Percentiles rank a stretch among this genome's conserved stretches.
Evolutionary conservation across 768 basidiomycete genomes (phyloP).

Genomic region (Leccinum ochraceum): DNA sequence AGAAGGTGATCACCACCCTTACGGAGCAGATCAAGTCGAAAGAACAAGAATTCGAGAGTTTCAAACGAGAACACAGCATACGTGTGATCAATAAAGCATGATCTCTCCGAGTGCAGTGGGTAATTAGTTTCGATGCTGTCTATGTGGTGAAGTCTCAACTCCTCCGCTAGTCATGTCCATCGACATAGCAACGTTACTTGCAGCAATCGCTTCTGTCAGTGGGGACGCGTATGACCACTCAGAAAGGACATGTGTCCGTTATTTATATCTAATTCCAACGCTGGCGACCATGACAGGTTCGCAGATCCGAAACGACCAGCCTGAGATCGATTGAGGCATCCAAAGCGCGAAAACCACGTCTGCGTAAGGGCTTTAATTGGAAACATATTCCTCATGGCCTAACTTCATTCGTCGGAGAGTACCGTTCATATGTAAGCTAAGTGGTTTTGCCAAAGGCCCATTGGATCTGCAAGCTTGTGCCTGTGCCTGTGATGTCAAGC

Average conservation of each 20-base stretch:
- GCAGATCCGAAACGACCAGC: neutral
- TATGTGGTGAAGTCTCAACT: constrained; percentile 3
- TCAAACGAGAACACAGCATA: constrained; percentile 78
- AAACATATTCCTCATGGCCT: neutral
- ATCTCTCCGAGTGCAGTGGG: constrained; percentile 9
- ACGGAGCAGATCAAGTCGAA: constrained; percentile 87
- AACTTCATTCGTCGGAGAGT: neutral
- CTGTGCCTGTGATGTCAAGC: constrained; percentile 12
- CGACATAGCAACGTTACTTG: neutral
- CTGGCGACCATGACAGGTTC: neutral
- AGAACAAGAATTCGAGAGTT: constrained; percentile 79
- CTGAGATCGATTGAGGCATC: neutral
- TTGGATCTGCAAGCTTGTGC: neutral
- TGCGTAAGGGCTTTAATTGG: neutral
- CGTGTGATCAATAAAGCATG: constrained; percentile 49
- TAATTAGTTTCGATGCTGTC: neutral
- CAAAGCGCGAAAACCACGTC: neutral
- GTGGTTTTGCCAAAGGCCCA: neutral
- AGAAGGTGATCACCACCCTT: constrained; percentile 73
- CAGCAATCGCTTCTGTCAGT: neutral
- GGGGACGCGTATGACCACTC: neutral
- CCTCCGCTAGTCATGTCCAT: neutral
- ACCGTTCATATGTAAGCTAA: neutral
- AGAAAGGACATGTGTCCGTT: neutral
- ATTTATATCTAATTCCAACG: neutral